phyloP scores from a whole-genome alignment of 2,329 filamentous ascomycete genomes.

The Elsinoe batatas region DNA sequence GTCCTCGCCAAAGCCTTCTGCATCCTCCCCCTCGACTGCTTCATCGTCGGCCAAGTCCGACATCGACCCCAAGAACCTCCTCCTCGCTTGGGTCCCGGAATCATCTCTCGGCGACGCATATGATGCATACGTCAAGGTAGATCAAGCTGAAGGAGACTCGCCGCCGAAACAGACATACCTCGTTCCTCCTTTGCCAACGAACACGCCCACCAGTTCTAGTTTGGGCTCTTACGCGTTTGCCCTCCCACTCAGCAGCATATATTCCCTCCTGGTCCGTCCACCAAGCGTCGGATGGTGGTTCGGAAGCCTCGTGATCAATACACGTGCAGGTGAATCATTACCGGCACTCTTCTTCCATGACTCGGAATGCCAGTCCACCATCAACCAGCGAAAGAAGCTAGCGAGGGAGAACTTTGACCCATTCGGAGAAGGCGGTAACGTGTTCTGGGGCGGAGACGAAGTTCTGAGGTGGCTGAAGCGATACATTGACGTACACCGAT shows the following conservation, averaged over 20 bases:
- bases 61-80: conserved; percentile 44
- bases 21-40: conserved; percentile 23
- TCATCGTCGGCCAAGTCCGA: conserved; percentile 32
- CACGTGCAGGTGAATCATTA: conserved; percentile 80
- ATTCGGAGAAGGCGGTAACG: conserved; percentile 70
- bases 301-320: conserved; percentile 89
- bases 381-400: conserved; percentile 81
- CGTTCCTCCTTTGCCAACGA: conserved; percentile 81
- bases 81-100: conserved; percentile 91
- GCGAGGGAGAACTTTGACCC: conserved; percentile 70
- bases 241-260: conserved; percentile 79
- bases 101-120: conserved; percentile 75
- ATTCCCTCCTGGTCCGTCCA: conserved; percentile 79
- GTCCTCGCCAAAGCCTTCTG: conserved; percentile 51
- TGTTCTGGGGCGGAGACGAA: conserved; percentile 98
- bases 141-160: conserved; percentile 69
- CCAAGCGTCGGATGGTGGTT: conserved; percentile 98
- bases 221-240: conserved; percentile 69
- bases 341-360: conserved; percentile 97
- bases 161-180: conserved; percentile 80
- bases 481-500: conserved; percentile 75
- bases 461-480: conserved; percentile 80
- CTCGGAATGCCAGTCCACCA: conserved; percentile 90
- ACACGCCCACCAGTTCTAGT: conserved; percentile 61
- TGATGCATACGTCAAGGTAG: conserved; percentile 90